Evolutionary conservation across 2,329 filamentous ascomycete species (phyloP), one percentile per base, ranked within the genome.

Genomic region (Cladobotryum protrusum): DNA sequence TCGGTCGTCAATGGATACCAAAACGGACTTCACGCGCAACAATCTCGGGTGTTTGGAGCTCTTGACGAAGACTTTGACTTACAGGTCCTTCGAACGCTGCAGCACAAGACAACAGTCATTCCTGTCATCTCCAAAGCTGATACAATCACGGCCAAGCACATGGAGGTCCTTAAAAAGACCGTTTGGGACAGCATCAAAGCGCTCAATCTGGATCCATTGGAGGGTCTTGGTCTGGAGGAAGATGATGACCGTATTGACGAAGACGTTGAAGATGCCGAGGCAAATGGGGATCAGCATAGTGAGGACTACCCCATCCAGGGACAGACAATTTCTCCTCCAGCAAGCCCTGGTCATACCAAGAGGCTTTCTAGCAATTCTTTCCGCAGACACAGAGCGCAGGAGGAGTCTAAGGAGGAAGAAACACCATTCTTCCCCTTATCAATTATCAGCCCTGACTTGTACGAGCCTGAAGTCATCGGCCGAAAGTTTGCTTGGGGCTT

Each of bases 51-150:
- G 32, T 64, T 85, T 42, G 87, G 87, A 24, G 82, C 84, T 18
- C 75, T 97, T 13, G 91, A 97, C 60, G 86, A 95, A 57, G 87
- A 89, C 57, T 78, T 99, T 9, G 93, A 99, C 63, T 72, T 99
- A 19, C 90, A 96, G 63, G 87, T 96, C 50, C 77, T 99, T 61
- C 87, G 87, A 43, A 87, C 86, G 14, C 79, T 99, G 24, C 85
- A 95, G 66, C 87, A 88, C 60, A 96, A 96, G 76, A 97, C 93
- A 0, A 95, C 89, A 0, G 89, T 97, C 52, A 89, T 99, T 43
- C 93, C 93, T 0, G 85, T 99, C 52, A 92, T 99, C 63, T 87
- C 90, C 64, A 99, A 99, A 71, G 92, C 93, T 36, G 93, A 99
- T 66, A 96, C 91, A 13, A 87, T 97, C 60, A 97, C 93, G n/a